A percentile compares a stretch with the other conserved stretches of the same genome.
phyloP scores from a whole-genome alignment of 2,329 filamentous ascomycete genomes.

The Metarhizium humberi region DNA sequence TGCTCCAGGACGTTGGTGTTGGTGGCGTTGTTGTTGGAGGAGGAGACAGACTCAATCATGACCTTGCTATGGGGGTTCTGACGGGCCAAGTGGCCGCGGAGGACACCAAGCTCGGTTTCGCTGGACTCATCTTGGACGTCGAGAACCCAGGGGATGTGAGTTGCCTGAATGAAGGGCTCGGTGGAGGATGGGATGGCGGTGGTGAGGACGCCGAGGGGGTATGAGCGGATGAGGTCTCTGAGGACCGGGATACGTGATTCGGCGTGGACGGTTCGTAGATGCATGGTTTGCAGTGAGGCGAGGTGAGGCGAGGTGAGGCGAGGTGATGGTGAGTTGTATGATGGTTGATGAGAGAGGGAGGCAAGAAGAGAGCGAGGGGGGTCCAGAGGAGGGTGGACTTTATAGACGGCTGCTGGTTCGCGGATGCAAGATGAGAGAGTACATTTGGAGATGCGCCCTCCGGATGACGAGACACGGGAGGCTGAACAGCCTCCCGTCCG shows the following conservation, averaged over 20 bases:
- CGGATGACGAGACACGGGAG: too few species aligned
- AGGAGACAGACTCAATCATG: conserved; percentile 37
- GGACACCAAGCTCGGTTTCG: conserved; percentile 28
- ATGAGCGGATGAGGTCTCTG: conserved; percentile 45
- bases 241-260: conserved; percentile 40
- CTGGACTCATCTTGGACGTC: conserved; percentile 34
- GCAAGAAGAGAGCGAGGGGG: not conserved
- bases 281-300: conserved; percentile 34
- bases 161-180: conserved; percentile 44
- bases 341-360: not conserved
- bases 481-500: too few species aligned
- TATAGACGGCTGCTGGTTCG: too few species aligned
- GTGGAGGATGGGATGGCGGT: conserved; percentile 45
- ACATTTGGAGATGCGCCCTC: too few species aligned
- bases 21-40: conserved; percentile 8
- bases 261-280: conserved; percentile 44
- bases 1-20: conserved; percentile 23
- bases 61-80: conserved; percentile 55
- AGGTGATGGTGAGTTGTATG: not conserved
- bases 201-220: conserved; percentile 54
- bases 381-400: too few species aligned
- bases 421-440: too few species aligned
- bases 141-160: conserved; percentile 51
- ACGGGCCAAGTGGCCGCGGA: conserved; percentile 54
- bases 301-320: not conserved